Evolutionary conservation across 2,329 filamentous ascomycete species (phyloP), one percentile per base, ranked within the genome.

Genomic region (Zasmidium citrigriseum): DNA sequence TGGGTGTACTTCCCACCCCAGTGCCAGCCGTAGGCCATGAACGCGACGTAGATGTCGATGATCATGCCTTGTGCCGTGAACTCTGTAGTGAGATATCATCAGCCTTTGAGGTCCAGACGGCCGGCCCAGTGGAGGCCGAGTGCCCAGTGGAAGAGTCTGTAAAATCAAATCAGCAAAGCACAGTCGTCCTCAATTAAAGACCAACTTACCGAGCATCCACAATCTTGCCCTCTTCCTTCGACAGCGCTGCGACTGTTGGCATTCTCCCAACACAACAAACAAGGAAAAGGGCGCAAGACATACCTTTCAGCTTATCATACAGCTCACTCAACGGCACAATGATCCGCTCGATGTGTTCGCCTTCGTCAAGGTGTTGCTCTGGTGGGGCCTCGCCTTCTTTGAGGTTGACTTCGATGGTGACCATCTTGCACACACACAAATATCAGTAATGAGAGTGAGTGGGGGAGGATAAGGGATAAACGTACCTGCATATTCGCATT

Each of bases 121-220:
- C 66, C 59, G 56, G 66, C 67, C 69, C 69, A 83, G 57, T 83
- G 75, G 71, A 85, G 78, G 4, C 83, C 84, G 2, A 82, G 80
- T 16, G 84, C 83, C 75, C 83, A 86, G 70, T 86, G 83, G 67
- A 83, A 85, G 58, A 86, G 70, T 76, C 83, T 85, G n/a, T n/a
- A n/a, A 12, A 54, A 7, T 34, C 11, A 41, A 24, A 14, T 51
- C 29, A 58, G 48, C 25, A 48, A 18, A 25, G 23, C 46, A 29
- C 3, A 22, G 3, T 23, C 18, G 2, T 53, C 12, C 2, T 50
- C 21, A 11, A 51, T 18, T 46, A 10, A 22, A 38, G 18, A 38
- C 24, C 20, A 2, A 62, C 69, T 66, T 65, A 71, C 70, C 71
- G 65, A 4, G 83, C 83, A 58, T 83, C 81, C 10, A 86, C 80